Evolutionary conservation across 805 yeast species (phyloP).

Genomic region (Wickerhamomyces bisporus): DNA sequence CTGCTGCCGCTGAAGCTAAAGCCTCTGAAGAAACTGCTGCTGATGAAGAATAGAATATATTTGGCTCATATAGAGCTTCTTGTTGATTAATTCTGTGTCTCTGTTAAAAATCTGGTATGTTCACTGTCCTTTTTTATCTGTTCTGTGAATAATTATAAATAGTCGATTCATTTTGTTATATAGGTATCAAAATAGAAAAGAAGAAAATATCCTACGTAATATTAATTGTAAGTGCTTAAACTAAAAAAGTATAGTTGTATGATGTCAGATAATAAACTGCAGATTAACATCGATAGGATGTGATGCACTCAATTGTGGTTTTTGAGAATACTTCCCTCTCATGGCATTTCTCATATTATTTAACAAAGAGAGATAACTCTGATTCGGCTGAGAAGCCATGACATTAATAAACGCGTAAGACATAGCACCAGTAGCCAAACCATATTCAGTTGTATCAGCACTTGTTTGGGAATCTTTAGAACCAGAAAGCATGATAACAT

Average conservation of each 20-base stretch:
- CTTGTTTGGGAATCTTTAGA: slow-evolving; percentile 56
- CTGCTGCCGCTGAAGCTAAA: slow-evolving; percentile 9
- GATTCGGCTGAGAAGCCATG: slow-evolving; percentile 47
- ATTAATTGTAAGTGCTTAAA: no score
- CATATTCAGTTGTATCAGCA: slow-evolving; percentile 64
- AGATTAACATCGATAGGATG: slow-evolving; percentile 60
- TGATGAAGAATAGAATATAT: slow-evolving; percentile 11
- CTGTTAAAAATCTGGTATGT: no score
- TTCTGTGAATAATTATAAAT: no score
- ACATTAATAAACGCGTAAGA: slow-evolving; percentile 64
- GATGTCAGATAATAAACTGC: slow-evolving; percentile 31
- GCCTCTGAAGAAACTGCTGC: slow-evolving; percentile 8
- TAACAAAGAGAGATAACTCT: slow-evolving; percentile 54
- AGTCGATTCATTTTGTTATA: no score
- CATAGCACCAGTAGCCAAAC: slow-evolving; percentile 70
- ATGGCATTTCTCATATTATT: slow-evolving; percentile 58
- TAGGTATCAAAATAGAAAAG: no score
- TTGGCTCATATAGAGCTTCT: no score
- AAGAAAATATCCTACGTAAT: no score
- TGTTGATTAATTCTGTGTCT: no score
- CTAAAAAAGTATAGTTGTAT: no score
- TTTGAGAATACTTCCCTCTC: slow-evolving; percentile 57
- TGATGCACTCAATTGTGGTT: slow-evolving; percentile 64
- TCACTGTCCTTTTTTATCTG: no score
- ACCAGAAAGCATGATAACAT: slow-evolving; percentile 60